phyloP scores from a whole-genome alignment of 2,329 filamentous ascomycete genomes.

The Pseudonectria buxi region DNA sequence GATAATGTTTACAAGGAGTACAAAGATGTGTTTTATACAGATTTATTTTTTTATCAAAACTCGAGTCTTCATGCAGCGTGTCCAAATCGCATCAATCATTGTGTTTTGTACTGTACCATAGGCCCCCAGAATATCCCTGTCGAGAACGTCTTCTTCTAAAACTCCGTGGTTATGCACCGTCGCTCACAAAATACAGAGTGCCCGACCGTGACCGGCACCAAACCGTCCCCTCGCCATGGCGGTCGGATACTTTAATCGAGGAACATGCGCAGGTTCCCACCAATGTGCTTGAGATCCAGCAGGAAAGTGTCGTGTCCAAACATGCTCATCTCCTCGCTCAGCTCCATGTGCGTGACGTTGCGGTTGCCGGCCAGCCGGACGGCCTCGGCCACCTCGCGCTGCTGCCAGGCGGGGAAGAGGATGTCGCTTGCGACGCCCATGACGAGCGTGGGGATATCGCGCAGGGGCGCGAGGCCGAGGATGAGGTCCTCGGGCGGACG shows the following conservation, averaged over 20 bases:
- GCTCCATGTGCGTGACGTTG: constrained; percentile 77
- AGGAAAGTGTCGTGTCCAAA: constrained; percentile 98
- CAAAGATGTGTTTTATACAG: too few species aligned
- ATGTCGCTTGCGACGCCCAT: constrained; percentile 96
- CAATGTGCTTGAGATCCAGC: constrained; percentile 85
- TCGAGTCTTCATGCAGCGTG: too few species aligned
- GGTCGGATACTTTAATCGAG: too few species aligned
- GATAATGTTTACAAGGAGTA: too few species aligned
- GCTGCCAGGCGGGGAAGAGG: constrained; percentile 96
- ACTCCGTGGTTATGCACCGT: too few species aligned
- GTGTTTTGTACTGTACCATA: too few species aligned
- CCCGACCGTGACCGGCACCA: too few species aligned
- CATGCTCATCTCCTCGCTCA: constrained; percentile 87
- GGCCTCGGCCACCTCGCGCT: constrained; percentile 85
- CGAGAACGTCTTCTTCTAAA: too few species aligned
- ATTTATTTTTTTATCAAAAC: too few species aligned
- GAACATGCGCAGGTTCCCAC: constrained; percentile 75
- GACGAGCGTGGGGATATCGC: constrained; percentile 75
- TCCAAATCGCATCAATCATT: too few species aligned
- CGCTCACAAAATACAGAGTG: background rate
- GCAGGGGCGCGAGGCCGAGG: constrained; percentile 62
- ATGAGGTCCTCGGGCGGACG: constrained; percentile 74
- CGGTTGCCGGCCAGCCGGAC: constrained; percentile 71
- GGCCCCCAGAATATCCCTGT: too few species aligned
- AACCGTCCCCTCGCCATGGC: too few species aligned